These are phyloP conservation scores for Gossypium gossypioides DNA, from an alignment of 441 rosid species.

Conservation along the genomic window DNA sequence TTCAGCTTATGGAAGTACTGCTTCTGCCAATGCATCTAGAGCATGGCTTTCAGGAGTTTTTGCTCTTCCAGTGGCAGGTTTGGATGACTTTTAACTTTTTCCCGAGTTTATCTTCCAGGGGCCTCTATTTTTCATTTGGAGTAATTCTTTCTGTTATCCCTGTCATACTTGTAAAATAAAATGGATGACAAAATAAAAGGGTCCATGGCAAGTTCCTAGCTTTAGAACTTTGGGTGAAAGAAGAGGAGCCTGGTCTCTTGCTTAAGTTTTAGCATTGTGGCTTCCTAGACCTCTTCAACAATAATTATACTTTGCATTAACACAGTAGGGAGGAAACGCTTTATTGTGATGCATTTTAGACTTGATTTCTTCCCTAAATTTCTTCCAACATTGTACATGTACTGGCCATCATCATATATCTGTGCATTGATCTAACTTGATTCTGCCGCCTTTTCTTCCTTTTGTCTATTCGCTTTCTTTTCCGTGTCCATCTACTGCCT, in stretches of 20 bases:
- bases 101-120: background rate
- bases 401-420: background rate
- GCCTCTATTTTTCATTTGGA: background rate
- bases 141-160: background rate
- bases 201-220: background rate
- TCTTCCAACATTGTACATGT: slow-evolving; percentile 12
- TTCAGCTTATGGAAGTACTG: slow-evolving; percentile 40
- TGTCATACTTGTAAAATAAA: background rate
- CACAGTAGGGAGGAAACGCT: slow-evolving; percentile 11
- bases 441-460: background rate
- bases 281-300: slow-evolving; percentile 30
- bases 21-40: slow-evolving; percentile 38
- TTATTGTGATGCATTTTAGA: slow-evolving; percentile 4
- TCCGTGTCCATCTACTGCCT: background rate
- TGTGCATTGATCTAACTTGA: background rate
- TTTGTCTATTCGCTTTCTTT: background rate
- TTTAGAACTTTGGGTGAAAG: background rate
- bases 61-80: slow-evolving; percentile 82
- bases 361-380: slow-evolving; percentile 17
- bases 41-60: slow-evolving; percentile 73
- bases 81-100: background rate
- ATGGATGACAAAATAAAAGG: slow-evolving; percentile 6
- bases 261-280: slow-evolving; percentile 29
- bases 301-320: background rate
- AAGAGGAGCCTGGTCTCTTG: slow-evolving; percentile 35